Percentiles rank a stretch among this genome's conserved stretches.
Conservation (phyloP, 805 yeast genomes). For the Kazachstania psychrophila region DNA sequence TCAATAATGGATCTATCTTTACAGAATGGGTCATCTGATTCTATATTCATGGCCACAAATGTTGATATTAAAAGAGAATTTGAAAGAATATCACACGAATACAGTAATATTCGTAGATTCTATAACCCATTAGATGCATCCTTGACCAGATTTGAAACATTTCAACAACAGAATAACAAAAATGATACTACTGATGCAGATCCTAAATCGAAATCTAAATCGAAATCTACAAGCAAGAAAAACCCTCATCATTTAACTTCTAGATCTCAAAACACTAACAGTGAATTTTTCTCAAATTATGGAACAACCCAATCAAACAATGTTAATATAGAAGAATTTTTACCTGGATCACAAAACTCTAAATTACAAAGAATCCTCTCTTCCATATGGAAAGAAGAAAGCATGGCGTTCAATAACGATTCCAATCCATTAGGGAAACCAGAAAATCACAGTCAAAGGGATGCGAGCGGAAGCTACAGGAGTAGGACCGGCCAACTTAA, state of each 20-base stretch:
- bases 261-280: constrained; percentile 2
- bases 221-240: constrained; percentile 4
- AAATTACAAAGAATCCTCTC: constrained; percentile 21
- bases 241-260: constrained; percentile 1
- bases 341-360: constrained; percentile 14
- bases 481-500: not conserved
- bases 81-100: constrained; percentile 69
- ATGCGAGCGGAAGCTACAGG: constrained; percentile 4
- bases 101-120: constrained; percentile 56
- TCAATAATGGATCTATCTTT: constrained; percentile 48
- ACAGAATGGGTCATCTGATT: constrained; percentile 21
- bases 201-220: constrained; percentile 1
- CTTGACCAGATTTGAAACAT: constrained; percentile 39
- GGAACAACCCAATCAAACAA: constrained; percentile 2
- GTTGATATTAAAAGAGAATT: constrained; percentile 63
- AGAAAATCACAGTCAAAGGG: constrained; percentile 3
- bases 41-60: constrained; percentile 36
- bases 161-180: constrained; percentile 1
- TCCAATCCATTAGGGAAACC: constrained; percentile 17
- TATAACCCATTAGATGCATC: constrained; percentile 62
- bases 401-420: constrained; percentile 18
- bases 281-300: constrained; percentile 4
- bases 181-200: not conserved
- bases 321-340: constrained; percentile 11
- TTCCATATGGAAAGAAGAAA: constrained; percentile 27